phyloP scores from a whole-genome alignment of 2,329 filamentous ascomycete genomes.

The Tolypocladium sp. region DNA sequence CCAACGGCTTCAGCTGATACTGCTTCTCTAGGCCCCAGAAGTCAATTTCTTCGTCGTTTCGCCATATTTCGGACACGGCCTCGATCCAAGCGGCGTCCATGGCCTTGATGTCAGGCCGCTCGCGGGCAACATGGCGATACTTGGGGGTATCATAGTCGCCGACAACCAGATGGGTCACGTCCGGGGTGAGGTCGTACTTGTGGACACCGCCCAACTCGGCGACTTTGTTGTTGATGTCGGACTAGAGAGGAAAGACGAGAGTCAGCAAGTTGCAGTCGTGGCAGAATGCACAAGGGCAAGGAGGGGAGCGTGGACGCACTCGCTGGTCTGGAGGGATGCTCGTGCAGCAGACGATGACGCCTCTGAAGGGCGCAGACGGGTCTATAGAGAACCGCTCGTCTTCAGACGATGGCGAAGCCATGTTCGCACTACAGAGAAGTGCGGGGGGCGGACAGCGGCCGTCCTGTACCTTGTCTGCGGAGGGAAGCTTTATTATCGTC shows the following conservation, averaged over 20 bases:
- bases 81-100: constrained; percentile 81
- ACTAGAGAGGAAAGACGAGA: constrained; percentile 17
- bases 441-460: neutral
- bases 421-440: constrained; percentile 4
- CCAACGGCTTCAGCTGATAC: constrained; percentile 56
- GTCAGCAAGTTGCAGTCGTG: neutral
- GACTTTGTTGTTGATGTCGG: constrained; percentile 53
- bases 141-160: constrained; percentile 85
- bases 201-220: constrained; percentile 77
- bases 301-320: constrained; percentile 37
- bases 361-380: constrained; percentile 54
- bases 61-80: constrained; percentile 71
- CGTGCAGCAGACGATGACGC: constrained; percentile 79
- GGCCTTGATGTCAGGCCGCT: constrained; percentile 76
- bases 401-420: constrained; percentile 16
- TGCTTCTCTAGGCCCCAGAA: constrained; percentile 58
- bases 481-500: neutral
- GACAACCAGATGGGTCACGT: constrained; percentile 90
- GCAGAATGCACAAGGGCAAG: neutral
- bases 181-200: constrained; percentile 87
- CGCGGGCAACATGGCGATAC: constrained; percentile 88
- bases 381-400: constrained; percentile 32
- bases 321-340: constrained; percentile 71
- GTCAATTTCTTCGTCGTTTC: constrained; percentile 69
- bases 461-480: neutral